Base-by-base conservation (phyloP, 169 alveolate species). In the Fabrea salina region DNA sequence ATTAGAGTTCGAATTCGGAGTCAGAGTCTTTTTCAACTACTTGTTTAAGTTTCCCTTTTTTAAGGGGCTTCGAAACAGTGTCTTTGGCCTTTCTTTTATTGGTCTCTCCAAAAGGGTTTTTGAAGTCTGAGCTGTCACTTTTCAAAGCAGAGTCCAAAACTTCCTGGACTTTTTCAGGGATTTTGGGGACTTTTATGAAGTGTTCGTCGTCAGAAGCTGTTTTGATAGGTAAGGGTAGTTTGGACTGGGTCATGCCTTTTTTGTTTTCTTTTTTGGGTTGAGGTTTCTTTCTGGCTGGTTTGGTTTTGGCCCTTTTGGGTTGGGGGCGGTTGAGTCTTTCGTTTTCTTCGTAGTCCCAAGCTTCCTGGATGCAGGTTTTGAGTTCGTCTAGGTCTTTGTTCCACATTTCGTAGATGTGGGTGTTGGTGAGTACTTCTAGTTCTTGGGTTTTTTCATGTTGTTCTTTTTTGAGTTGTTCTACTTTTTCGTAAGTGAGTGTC, bases 401-500 rank as follows among this genome's bases (percentile, higher is more conserved):
- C 96, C 96, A 92, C 44, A 92, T 76, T 35, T 88, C 83, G 54
- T 76, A 66, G 25, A 79, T 75, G 25, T 68, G 49, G 16, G 81
- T 83, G 32, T 77, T 80, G 25, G 35, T 11, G 4, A 92, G 81
- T 19, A 50, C 72, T 30, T 82, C 93, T 76, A 88, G 82, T 50
- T 90, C 92, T 16, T 71, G 50, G 44, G 80, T 77, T 78, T 89
- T 90, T 13, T 75, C 66, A 43, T 82, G 66, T 76, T 81, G 67
- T 66, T 81, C 88, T 37, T 75, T 68, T 37, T 88, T 43, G 11
- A 92, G 82, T 53, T 86, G 91, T 76, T 84, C 94, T 16, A 92
- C 94, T 80, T 82, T 88, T 80, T 92, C 96, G 67, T 81, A 89
- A 64, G 95, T 88, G n/a, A 92, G 82, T 35, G 83, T 66, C 91